Evolutionary conservation across 1,284 basidiomycete species (phyloP).

Genomic region (Entoloma clypeatum): DNA sequence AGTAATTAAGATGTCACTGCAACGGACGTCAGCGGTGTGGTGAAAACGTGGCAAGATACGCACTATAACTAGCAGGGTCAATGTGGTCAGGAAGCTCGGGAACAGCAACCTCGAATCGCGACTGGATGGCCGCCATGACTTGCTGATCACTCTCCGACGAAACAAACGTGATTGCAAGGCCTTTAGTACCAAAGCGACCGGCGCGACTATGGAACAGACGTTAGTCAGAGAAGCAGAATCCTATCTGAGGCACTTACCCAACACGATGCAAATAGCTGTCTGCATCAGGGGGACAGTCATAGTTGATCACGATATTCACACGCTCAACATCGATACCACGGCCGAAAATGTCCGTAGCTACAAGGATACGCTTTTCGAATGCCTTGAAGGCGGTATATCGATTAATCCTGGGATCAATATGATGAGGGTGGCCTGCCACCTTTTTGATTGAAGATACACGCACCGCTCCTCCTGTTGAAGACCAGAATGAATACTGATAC

Average conservation of each 20-base stretch:
- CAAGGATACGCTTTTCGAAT: conserved; percentile 99
- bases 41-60: conserved; percentile 30
- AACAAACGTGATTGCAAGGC: conserved; percentile 98
- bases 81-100: conserved; percentile 92
- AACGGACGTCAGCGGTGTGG: not conserved
- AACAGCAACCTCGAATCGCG: conserved; percentile 90
- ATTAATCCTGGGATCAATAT: conserved; percentile 61
- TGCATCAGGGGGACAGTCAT: conserved; percentile 94
- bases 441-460: conserved; percentile 32
- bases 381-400: conserved; percentile 99
- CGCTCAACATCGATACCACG: conserved; percentile 98
- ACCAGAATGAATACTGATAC: conserved; percentile 96
- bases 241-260: conserved; percentile 73
- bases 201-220: conserved; percentile 63
- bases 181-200: conserved; percentile 98
- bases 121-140: conserved; percentile 90
- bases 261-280: conserved; percentile 99
- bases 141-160: conserved; percentile 89
- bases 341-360: conserved; percentile 96
- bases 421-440: conserved; percentile 9
- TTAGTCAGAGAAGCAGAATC: too few relatives aligned
- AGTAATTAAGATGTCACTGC: conserved; percentile 40
- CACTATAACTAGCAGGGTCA: conserved; percentile 85
- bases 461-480: conserved; percentile 94
- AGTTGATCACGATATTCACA: conserved; percentile 95